Evolutionary conservation across 73 alveolate genomes (phyloP).

Genomic region (Effrenium voratum): DNA sequence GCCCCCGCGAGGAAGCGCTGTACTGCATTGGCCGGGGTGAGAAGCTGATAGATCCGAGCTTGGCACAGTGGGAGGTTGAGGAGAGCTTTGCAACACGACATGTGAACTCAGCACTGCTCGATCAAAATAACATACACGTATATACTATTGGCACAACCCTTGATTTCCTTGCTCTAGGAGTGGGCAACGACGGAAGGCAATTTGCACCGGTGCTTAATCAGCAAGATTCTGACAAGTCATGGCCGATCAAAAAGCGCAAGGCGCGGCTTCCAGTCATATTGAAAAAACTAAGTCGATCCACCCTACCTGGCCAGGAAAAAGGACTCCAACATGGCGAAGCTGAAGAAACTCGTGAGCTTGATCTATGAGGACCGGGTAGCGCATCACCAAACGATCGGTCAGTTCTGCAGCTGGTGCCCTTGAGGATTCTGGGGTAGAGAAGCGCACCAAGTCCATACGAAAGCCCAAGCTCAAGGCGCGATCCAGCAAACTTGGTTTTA

Average conservation of each 20-base stretch:
- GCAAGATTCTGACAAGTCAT: neutral
- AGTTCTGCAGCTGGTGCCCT: neutral
- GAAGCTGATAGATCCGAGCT: too few relatives aligned
- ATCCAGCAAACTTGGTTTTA: too few relatives aligned
- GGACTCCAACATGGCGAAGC: neutral
- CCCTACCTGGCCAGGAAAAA: neutral
- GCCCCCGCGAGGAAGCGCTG: too few relatives aligned
- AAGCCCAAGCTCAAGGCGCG: neutral
- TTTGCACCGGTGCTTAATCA: neutral
- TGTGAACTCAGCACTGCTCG: too few relatives aligned
- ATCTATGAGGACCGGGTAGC: neutral
- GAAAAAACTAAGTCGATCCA: neutral
- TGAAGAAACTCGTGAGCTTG: neutral
- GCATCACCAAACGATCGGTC: neutral
- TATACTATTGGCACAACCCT: too few relatives aligned
- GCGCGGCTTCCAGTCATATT: neutral
- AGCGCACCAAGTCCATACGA: neutral
- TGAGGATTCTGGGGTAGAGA: neutral
- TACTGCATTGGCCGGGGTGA: too few relatives aligned
- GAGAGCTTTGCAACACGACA: too few relatives aligned
- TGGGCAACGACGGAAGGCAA: conserved; percentile 3
- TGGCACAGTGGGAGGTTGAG: too few relatives aligned
- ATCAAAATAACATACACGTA: too few relatives aligned
- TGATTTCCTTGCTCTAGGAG: neutral
- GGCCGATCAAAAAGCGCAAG: neutral